phyloP scores from a whole-genome alignment of 2,329 filamentous ascomycete genomes.

The Zelopaecilomyces penicillatus region DNA sequence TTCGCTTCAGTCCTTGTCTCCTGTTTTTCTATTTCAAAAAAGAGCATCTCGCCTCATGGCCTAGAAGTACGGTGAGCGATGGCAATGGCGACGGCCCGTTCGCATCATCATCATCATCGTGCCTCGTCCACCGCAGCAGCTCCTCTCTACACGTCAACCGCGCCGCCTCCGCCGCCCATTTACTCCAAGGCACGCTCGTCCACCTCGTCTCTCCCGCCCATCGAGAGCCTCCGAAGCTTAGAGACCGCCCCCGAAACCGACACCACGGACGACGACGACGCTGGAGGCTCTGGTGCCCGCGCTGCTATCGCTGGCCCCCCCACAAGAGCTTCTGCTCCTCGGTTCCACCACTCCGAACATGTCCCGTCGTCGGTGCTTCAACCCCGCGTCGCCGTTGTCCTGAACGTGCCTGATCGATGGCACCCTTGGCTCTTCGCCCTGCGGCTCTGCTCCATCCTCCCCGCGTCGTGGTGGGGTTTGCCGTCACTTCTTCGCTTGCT shows the following conservation, averaged over 20 bases:
- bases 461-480: constrained; percentile 64
- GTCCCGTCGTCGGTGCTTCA: constrained; percentile 47
- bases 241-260: background rate
- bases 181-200: constrained; percentile 1
- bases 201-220: background rate
- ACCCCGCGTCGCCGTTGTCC: constrained; percentile 68
- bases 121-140: background rate
- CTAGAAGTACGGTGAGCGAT: constrained; percentile 8
- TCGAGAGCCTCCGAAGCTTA: background rate
- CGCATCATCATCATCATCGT: constrained; percentile 1
- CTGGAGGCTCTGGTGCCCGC: background rate
- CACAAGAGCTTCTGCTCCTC: background rate
- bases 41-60: constrained; percentile 10
- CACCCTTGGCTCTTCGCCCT: constrained; percentile 65
- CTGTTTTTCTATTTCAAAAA: too few relatives aligned
- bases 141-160: too few relatives aligned
- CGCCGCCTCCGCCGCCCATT: background rate
- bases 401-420: constrained; percentile 66
- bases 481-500: constrained; percentile 61
- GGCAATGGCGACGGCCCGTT: constrained; percentile 14
- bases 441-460: constrained; percentile 62
- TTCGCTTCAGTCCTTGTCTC: too few relatives aligned
- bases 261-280: background rate
- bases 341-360: background rate
- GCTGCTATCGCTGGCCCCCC: constrained; percentile 1